Evolutionary conservation across 306 rosid species (phyloP), one percentile per base, ranked within the genome.

Genomic region (Prunus mira): DNA sequence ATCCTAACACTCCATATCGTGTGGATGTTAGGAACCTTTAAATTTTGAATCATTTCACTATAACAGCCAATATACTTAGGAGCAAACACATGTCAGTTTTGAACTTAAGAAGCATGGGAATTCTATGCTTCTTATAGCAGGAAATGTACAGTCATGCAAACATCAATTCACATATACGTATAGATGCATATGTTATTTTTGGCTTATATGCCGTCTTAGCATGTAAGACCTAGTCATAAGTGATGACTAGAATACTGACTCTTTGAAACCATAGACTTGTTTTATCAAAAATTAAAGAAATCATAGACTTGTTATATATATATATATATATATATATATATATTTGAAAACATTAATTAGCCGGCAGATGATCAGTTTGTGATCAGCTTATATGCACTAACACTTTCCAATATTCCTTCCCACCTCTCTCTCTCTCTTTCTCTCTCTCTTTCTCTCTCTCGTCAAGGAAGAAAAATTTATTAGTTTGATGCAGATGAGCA

Each of bases 191-290:
- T 22, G 54, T 45, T 45, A 13, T 27, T 45, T 73, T 47, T 80
- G 79, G 69, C 79, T 27, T 49, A 80, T 74, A 38, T 80, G 79
- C 83, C 79, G 83, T 67, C 83, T 74, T 67, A 22, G 30, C 56
- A 24, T 41, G 45, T 25, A n/a, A 49, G 83, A 80, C 71, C 71
- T n/a, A 47, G 79, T 73, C 83, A 20, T 69, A 24, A 25, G 14
- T 43, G 73, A 25, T 19, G 55, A 52, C 12, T 28, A 15, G 7
- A 34, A 49, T 25, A 28, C 24, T 52, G 67, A 19, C 60, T 28
- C 78, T 28, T 66, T 14, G n/a, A 65, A 65, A 41, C 18, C 34
- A 28, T 46, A 20, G 72, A 72, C 73, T 9, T 69, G 17, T 14
- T 15, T 56, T 1, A 20, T 11, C 6, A 12, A 7, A 58, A 24